Conservation (phyloP, 73 alveolate species). For the Paramecium tetraurelia region DNA sequence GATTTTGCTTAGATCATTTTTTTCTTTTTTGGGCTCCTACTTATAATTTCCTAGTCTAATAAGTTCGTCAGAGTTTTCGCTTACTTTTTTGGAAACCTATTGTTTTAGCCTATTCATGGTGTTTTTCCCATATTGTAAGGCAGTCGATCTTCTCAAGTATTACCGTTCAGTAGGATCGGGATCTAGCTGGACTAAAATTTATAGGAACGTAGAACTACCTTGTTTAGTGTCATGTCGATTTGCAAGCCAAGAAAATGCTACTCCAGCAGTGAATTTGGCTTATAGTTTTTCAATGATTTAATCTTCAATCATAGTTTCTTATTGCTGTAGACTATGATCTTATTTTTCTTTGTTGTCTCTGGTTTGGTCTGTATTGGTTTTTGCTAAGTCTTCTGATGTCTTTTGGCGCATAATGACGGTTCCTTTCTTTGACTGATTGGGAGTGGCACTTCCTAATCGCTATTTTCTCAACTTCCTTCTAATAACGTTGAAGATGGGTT, state of each 20-base stretch:
- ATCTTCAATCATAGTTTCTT: background rate
- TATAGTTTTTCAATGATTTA: background rate
- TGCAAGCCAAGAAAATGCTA: constrained; percentile 41
- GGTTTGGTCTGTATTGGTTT: background rate
- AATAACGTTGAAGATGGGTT: constrained; percentile 35
- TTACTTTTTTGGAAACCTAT: constrained; percentile 19
- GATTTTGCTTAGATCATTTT: background rate
- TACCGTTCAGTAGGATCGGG: background rate
- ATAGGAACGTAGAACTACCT: background rate
- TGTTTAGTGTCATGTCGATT: constrained; percentile 10
- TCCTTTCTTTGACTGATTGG: background rate
- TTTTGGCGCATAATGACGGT: background rate
- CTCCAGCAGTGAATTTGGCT: background rate
- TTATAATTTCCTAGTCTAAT: background rate
- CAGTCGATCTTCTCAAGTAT: background rate
- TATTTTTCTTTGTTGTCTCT: background rate
- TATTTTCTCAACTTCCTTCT: background rate
- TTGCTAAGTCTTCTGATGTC: background rate
- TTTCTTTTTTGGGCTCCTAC: background rate
- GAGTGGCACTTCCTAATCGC: constrained; percentile 3
- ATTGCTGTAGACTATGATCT: background rate
- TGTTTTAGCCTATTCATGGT: background rate
- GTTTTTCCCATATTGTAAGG: background rate
- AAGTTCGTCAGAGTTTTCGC: constrained; percentile 36
- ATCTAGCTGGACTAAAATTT: background rate